phyloP scores from a whole-genome alignment of 495 filamentous ascomycete genomes.

The Penicillium subrubescens region DNA sequence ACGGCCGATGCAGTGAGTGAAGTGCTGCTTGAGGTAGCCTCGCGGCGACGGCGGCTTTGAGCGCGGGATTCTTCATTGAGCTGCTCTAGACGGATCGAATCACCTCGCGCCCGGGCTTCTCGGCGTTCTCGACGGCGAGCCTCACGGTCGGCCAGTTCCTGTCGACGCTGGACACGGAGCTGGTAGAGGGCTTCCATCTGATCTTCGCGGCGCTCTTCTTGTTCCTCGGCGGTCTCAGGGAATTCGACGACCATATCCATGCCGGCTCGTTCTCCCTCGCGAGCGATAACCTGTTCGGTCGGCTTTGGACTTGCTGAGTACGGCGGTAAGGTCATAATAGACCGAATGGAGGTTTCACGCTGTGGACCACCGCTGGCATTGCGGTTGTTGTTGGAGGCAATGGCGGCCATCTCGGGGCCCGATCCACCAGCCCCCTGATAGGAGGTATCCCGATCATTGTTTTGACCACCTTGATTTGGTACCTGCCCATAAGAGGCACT shows the following conservation, averaged over 20 bases:
- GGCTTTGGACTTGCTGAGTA: constrained; percentile 72
- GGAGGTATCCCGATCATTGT: constrained; percentile 28
- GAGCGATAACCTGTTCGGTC: constrained; percentile 81
- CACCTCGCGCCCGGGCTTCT: constrained; percentile 71
- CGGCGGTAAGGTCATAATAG: constrained; percentile 86
- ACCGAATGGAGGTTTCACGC: constrained; percentile 83
- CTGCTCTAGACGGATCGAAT: constrained; percentile 62
- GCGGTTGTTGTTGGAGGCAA: constrained; percentile 1
- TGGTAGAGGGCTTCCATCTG: constrained; percentile 94
- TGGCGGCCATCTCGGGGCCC: constrained; percentile 35
- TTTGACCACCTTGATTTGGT: constrained; percentile 26
- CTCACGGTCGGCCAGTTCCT: constrained; percentile 76
- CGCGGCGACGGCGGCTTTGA: constrained; percentile 27
- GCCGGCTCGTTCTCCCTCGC: constrained; percentile 88
- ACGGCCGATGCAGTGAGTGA: constrained; percentile 31
- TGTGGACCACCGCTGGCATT: constrained; percentile 55
- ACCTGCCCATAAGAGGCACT: constrained; percentile 45
- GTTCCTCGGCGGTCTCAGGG: constrained; percentile 70
- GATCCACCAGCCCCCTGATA: constrained; percentile 23
- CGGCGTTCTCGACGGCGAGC: constrained; percentile 63
- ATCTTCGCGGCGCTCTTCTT: constrained; percentile 80
- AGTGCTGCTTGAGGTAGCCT: constrained; percentile 33
- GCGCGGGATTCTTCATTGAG: constrained; percentile 49
- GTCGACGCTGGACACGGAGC: constrained; percentile 76
- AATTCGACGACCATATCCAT: constrained; percentile 91